Conservation (phyloP, 2,329 filamentous ascomycete species). For the Aspergillus awamori region DNA sequence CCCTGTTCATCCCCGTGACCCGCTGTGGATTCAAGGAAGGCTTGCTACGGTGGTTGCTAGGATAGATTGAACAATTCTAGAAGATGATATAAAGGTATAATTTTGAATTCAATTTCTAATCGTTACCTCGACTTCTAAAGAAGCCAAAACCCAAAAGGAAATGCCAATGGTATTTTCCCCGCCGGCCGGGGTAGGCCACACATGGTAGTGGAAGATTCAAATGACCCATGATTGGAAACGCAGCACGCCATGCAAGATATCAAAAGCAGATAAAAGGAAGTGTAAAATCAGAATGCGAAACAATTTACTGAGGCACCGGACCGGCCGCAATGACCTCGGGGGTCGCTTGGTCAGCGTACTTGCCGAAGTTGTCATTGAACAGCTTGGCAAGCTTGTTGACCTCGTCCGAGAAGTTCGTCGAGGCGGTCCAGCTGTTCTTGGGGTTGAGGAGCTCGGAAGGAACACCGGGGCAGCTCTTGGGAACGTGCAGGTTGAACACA, state of each 20-base stretch:
- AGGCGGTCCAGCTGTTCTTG: slow-evolving; percentile 85
- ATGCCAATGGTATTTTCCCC: slow-evolving; percentile 16
- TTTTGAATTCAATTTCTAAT: slow-evolving; percentile 2
- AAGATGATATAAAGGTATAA: too few relatives aligned
- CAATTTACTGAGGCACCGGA: slow-evolving; percentile 35
- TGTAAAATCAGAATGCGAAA: slow-evolving; percentile 15
- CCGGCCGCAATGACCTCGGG: slow-evolving; percentile 69
- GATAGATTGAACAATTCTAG: too few relatives aligned
- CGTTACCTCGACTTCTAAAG: neutral
- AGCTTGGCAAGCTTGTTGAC: slow-evolving; percentile 86
- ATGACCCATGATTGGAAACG: slow-evolving; percentile 19
- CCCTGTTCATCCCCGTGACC: neutral
- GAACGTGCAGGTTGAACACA: slow-evolving; percentile 95
- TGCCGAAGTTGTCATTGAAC: slow-evolving; percentile 97
- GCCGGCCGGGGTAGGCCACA: slow-evolving; percentile 12
- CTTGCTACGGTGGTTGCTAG: too few relatives aligned
- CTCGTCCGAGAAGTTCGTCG: slow-evolving; percentile 79
- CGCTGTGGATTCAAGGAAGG: neutral
- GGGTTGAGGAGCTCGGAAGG: slow-evolving; percentile 94
- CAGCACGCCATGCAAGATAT: slow-evolving; percentile 25
- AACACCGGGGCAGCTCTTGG: slow-evolving; percentile 85
- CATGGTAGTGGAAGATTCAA: slow-evolving; percentile 14
- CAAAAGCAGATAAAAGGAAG: slow-evolving; percentile 16
- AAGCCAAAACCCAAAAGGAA: slow-evolving; percentile 3
- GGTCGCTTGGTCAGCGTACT: slow-evolving; percentile 84